A percentile compares a stretch with the other conserved stretches of the same genome.
These are phyloP conservation scores for Astrothelium macrocarpum DNA, from an alignment of 495 filamentous ascomycete genomes.

Conservation along the genomic window DNA sequence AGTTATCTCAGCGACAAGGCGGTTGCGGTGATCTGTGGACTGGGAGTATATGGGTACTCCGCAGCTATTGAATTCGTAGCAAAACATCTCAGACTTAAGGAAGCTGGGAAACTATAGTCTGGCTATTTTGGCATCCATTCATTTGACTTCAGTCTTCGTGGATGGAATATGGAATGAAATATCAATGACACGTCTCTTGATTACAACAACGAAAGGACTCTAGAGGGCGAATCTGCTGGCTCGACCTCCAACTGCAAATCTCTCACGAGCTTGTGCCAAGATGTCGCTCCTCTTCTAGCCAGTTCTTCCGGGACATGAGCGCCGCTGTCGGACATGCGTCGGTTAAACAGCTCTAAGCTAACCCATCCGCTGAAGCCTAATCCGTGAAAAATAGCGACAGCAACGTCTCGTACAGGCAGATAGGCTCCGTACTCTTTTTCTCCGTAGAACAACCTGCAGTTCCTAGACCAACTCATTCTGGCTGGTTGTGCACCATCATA, in stretches of 20 bases:
- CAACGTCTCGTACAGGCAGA: slow-evolving; percentile 56
- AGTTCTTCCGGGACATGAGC: slow-evolving; percentile 49
- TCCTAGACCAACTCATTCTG: slow-evolving; percentile 75
- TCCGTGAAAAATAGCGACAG: slow-evolving; percentile 50
- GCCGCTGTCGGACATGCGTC: slow-evolving; percentile 47
- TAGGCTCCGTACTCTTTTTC: slow-evolving; percentile 64
- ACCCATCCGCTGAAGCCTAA: slow-evolving; percentile 67
- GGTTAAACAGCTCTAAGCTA: slow-evolving; percentile 69
- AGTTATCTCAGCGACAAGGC: slow-evolving; percentile 66
- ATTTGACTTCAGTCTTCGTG: not conserved
- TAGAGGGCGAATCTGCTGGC: not conserved
- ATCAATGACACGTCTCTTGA: not conserved
- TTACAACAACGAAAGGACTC: not conserved
- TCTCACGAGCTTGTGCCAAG: slow-evolving; percentile 51
- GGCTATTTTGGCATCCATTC: not conserved
- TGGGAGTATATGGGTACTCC: slow-evolving; percentile 60
- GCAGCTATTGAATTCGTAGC: slow-evolving; percentile 57
- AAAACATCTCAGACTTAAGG: slow-evolving; percentile 36
- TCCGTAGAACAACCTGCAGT: slow-evolving; percentile 65
- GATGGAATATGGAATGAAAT: not conserved
- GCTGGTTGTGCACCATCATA: slow-evolving; percentile 52
- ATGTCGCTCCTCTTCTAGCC: slow-evolving; percentile 51
- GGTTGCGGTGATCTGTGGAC: slow-evolving; percentile 53
- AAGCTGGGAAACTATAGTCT: slow-evolving; percentile 19
- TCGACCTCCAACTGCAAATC: slow-evolving; percentile 36